phyloP scores from a whole-genome alignment of 2,329 filamentous ascomycete genomes.

The Nothopassalora personata region DNA sequence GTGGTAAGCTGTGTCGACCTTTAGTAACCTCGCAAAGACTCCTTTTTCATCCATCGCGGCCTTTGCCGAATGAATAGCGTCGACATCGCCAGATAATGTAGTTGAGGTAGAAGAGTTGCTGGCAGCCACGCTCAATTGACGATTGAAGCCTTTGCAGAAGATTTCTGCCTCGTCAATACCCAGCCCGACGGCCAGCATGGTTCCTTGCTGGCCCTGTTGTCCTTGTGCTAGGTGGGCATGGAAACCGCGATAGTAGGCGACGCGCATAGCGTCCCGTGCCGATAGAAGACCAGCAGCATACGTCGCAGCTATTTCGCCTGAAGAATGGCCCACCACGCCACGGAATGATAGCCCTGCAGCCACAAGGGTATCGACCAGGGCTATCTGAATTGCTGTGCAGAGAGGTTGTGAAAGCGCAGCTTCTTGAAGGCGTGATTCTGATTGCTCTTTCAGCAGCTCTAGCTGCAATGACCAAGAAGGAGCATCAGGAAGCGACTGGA shows the following conservation, averaged over 20 bases:
- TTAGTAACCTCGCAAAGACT: slow-evolving; percentile 38
- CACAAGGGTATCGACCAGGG: slow-evolving; percentile 39
- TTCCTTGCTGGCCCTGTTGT: slow-evolving; percentile 18
- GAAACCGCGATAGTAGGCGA: slow-evolving; percentile 25
- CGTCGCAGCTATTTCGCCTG: slow-evolving; percentile 33
- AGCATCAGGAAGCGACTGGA: slow-evolving; percentile 9
- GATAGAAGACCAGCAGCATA: slow-evolving; percentile 28
- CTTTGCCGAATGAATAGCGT: slow-evolving; percentile 33
- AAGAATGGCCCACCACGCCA: slow-evolving; percentile 31
- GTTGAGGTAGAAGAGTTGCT: slow-evolving; percentile 40
- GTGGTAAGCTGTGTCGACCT: slow-evolving; percentile 43
- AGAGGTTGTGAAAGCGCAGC: slow-evolving; percentile 47
- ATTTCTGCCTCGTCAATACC: slow-evolving; percentile 15
- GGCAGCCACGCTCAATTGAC: slow-evolving; percentile 21
- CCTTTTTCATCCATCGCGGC: slow-evolving; percentile 31
- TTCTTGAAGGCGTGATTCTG: slow-evolving; percentile 18
- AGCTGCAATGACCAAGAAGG: slow-evolving; percentile 27
- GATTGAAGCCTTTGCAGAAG: slow-evolving; percentile 22
- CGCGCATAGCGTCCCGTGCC: slow-evolving; percentile 15
- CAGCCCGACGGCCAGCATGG: slow-evolving; percentile 34
- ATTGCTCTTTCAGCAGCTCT: slow-evolving; percentile 45
- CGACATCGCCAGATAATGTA: slow-evolving; percentile 43
- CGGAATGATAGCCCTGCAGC: slow-evolving; percentile 21
- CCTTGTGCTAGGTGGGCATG: slow-evolving; percentile 11
- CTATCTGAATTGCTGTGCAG: slow-evolving; percentile 53